These are phyloP conservation scores for Monilinia vaccinii-corymbosi DNA, from an alignment of 2,329 filamentous ascomycete genomes.

Conservation along the genomic window DNA sequence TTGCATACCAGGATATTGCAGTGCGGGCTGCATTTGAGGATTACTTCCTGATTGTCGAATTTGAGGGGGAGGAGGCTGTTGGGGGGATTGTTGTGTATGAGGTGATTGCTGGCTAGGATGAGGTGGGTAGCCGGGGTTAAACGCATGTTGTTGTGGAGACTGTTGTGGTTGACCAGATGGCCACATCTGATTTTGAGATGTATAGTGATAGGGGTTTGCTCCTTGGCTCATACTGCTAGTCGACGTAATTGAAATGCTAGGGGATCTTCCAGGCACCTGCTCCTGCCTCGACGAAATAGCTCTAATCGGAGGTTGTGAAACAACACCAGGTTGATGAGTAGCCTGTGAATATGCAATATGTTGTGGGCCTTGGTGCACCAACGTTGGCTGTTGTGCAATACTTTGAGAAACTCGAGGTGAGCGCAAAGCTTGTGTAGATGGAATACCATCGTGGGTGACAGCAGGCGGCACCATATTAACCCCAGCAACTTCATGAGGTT, in stretches of 20 bases:
- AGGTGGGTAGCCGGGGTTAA: conserved; percentile 5
- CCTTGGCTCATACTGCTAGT: conserved; percentile 43
- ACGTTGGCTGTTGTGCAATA: conserved; percentile 44
- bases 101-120: conserved; percentile 20
- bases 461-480: conserved; percentile 29
- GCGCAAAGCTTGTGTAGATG: conserved; percentile 46
- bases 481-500: conserved; percentile 71
- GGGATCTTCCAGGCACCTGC: conserved; percentile 54
- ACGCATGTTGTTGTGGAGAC: conserved; percentile 43
- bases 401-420: conserved; percentile 49
- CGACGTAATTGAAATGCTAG: conserved; percentile 47
- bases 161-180: conserved; percentile 52
- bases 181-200: conserved; percentile 54
- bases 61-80: conserved; percentile 46
- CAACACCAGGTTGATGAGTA: conserved; percentile 61
- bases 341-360: conserved; percentile 58
- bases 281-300: conserved; percentile 53
- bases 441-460: conserved; percentile 35
- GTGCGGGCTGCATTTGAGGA: conserved; percentile 46
- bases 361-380: conserved; percentile 34
- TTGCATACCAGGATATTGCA: conserved; percentile 57
- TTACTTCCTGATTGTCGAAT: conserved; percentile 47
- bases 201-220: conserved; percentile 48
- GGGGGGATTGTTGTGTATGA: conserved; percentile 54
- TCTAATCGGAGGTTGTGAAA: conserved; percentile 65